A percentile compares a stretch with the other conserved stretches of the same genome.
Evolutionary conservation across 129 eudicot genomes (phyloP).

Genomic region (Solidago caesia): DNA sequence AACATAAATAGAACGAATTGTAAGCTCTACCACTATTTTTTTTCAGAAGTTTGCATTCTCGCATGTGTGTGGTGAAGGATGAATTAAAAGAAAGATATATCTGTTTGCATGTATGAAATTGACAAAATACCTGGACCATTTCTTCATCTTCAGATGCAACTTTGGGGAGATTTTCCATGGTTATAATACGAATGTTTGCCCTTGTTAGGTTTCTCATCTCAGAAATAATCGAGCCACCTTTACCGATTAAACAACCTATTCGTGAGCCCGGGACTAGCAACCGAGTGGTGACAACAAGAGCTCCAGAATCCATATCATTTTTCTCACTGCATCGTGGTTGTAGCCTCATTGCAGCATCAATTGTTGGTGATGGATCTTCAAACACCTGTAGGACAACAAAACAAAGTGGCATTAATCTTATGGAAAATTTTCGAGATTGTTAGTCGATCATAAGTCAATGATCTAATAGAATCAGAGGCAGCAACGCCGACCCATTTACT

Average conservation of each 20-base stretch:
- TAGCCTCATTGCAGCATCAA: slow-evolving; percentile 87
- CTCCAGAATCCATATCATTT: slow-evolving; percentile 59
- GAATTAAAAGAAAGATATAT: not conserved
- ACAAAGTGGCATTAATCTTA: not conserved
- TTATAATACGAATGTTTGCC: slow-evolving; percentile 73
- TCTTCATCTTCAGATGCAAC: slow-evolving; percentile 53
- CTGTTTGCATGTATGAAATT: not conserved
- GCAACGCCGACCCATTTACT: not conserved
- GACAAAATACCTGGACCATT: slow-evolving; percentile 70
- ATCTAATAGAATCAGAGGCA: not conserved
- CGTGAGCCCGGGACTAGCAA: slow-evolving; percentile 76
- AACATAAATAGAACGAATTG: not conserved
- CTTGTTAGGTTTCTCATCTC: slow-evolving; percentile 80
- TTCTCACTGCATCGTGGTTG: slow-evolving; percentile 84
- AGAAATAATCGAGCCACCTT: slow-evolving; percentile 79
- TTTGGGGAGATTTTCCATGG: slow-evolving; percentile 10
- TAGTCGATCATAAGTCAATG: not conserved
- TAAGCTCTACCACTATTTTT: not conserved
- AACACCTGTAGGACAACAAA: slow-evolving; percentile 16
- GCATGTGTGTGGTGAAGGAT: not conserved
- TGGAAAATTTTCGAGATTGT: not conserved
- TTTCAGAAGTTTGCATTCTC: not conserved
- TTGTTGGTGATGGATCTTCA: slow-evolving; percentile 70
- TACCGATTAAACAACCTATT: slow-evolving; percentile 86
- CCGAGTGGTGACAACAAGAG: slow-evolving; percentile 61